These are phyloP conservation scores for Ascochyta pisi DNA, from an alignment of 2,329 filamentous ascomycete species.

Conservation along the genomic window DNA sequence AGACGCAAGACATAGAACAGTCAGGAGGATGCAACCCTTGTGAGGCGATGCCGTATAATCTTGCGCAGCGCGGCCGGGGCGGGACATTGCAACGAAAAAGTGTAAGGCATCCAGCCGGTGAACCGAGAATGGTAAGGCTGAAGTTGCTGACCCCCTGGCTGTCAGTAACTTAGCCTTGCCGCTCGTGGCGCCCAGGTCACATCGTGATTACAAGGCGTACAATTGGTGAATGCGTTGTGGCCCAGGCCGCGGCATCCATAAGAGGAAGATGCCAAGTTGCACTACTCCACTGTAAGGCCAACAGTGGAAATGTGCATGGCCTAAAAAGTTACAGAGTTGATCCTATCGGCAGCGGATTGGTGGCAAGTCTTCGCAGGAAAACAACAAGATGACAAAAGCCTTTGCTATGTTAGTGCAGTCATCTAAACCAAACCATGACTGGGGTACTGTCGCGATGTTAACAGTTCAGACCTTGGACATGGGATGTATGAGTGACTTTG, in stretches of 20 bases:
- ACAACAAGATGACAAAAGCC: too few species aligned
- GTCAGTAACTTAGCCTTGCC: slow-evolving; percentile 8
- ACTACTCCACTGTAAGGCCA: background rate
- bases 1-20: background rate
- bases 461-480: too few species aligned
- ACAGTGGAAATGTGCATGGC: background rate
- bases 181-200: background rate
- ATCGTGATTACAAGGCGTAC: background rate
- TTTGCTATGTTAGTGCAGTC: too few species aligned
- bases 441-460: too few species aligned
- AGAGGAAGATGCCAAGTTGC: slow-evolving; percentile 7
- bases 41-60: background rate
- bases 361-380: too few species aligned
- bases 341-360: background rate
- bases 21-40: slow-evolving; percentile 9
- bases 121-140: slow-evolving; percentile 5
- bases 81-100: background rate
- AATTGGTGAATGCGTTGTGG: slow-evolving; percentile 2
- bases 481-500: too few species aligned
- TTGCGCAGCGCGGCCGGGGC: background rate
- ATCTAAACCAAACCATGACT: too few species aligned
- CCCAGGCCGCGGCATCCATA: background rate
- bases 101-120: slow-evolving; percentile 14
- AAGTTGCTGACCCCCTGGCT: slow-evolving; percentile 1
- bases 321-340: background rate